These are phyloP conservation scores for Penicillium alfredii DNA, from an alignment of 495 filamentous ascomycete species.

Conservation along the genomic window DNA sequence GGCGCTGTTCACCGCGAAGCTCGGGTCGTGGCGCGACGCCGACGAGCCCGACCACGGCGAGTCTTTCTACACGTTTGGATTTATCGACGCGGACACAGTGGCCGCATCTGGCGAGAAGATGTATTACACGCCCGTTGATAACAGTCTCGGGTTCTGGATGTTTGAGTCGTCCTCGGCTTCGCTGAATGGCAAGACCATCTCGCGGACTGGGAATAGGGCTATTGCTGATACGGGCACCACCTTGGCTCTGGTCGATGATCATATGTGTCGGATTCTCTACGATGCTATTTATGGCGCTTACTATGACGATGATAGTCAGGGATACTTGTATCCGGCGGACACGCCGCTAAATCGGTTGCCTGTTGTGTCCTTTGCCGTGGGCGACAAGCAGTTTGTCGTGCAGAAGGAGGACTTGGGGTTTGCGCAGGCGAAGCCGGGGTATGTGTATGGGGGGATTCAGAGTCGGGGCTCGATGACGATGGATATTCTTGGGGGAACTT, in stretches of 20 bases:
- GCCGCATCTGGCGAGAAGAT: conserved; percentile 49
- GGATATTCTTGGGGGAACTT: conserved; percentile 70
- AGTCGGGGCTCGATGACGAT: conserved; percentile 58
- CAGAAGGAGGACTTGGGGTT: conserved; percentile 70
- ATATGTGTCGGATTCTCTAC: conserved; percentile 62
- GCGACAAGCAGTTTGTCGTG: conserved; percentile 57
- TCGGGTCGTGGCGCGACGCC: conserved; percentile 58
- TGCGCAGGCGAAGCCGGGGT: conserved; percentile 50
- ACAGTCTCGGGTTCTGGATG: conserved; percentile 66
- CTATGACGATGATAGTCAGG: conserved; percentile 60
- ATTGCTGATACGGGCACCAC: conserved; percentile 79
- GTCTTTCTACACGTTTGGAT: conserved; percentile 78
- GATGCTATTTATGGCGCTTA: conserved; percentile 59
- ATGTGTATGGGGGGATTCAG: conserved; percentile 72
- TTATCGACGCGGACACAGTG: conserved; percentile 61
- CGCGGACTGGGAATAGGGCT: conserved; percentile 59
- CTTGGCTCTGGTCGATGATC: conserved; percentile 63
- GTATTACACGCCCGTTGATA: conserved; percentile 61
- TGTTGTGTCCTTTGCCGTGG: conserved; percentile 61
- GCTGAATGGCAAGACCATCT: conserved; percentile 54
- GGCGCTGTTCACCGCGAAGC: conserved; percentile 69
- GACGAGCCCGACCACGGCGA: conserved; percentile 48
- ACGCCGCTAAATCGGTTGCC: conserved; percentile 57
- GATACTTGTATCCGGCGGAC: conserved; percentile 58
- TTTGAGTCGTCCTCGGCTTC: conserved; percentile 56